These are phyloP conservation scores for Simmondsia chinensis DNA, from an alignment of 148 eudicot genomes.

Conservation along the genomic window DNA sequence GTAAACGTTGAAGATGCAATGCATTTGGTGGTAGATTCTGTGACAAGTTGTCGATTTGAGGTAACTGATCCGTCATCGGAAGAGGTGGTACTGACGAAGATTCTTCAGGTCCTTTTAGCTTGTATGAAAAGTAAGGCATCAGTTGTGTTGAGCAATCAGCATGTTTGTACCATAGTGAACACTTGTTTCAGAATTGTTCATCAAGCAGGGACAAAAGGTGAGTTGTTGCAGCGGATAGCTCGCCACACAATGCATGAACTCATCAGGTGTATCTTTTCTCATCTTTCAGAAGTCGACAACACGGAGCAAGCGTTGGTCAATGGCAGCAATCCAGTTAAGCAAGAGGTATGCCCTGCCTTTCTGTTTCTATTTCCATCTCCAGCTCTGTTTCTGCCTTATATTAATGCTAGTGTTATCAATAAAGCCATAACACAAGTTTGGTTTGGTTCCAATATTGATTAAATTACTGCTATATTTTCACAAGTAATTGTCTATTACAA, in stretches of 20 bases:
- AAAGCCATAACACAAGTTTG: too few relatives aligned
- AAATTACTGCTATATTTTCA: too few relatives aligned
- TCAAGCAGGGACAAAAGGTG: constrained; percentile 86
- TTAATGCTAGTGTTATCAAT: too few relatives aligned
- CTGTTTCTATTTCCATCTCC: neutral
- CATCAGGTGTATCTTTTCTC: constrained; percentile 68
- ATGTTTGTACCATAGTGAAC: constrained; percentile 85
- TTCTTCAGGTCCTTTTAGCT: constrained; percentile 91
- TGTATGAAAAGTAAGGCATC: constrained; percentile 90
- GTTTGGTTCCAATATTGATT: too few relatives aligned
- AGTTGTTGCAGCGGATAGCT: constrained; percentile 82
- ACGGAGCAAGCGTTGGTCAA: constrained; percentile 19
- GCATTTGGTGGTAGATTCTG: constrained; percentile 84
- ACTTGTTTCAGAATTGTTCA: constrained; percentile 89
- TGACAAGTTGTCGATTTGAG: constrained; percentile 89
- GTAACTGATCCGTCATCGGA: constrained; percentile 95
- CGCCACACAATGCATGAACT: constrained; percentile 92
- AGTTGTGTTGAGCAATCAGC: constrained; percentile 67
- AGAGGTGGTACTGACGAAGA: constrained; percentile 85
- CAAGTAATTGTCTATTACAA: too few relatives aligned
- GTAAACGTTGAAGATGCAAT: constrained; percentile 71
- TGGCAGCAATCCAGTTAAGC: constrained; percentile 20
- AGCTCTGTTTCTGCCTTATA: neutral
- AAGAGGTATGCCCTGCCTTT: constrained; percentile 33
- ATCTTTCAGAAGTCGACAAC: constrained; percentile 43